Evolutionary conservation across 1,139 yeast genomes (phyloP), one percentile per base, ranked within the genome.

Genomic region (Kurtzmaniella quercitrusa): DNA sequence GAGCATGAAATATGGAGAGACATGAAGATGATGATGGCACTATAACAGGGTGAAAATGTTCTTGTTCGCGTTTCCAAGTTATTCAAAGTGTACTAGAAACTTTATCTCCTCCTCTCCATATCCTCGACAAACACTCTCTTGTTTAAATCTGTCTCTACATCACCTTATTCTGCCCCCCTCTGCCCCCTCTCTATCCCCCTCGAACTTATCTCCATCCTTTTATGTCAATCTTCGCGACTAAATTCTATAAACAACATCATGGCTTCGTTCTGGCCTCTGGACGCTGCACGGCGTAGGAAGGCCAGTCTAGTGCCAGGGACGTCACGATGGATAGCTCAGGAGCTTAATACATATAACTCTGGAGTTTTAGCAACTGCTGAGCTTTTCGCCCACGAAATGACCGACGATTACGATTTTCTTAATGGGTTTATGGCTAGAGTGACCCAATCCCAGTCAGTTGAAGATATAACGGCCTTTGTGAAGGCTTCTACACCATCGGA

Each of bases 321-420:
- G 3, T 66, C 73, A 8, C 59, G 57, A 48, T 69, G 72, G 72
- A 62, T 69, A 9, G 66, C 71, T 11, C 58, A 57, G 36, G 69
- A 66, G 46, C 49, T 68, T 39, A 55, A 59, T 40, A 56, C 55
- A 37, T 63, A 63, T 50, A 62, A 65, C 46, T 53, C 58, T 27
- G 56, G 54, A 21, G 69, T 65, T 16, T 52, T 63, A n/a, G 49
- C 57, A 2, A 55, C 53, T 41, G 52, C 58, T 36, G 62, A 58
- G 41, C 45, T 47, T 29, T 50, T 62, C 37, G 55, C 57, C 44
- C 51, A 49, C 15, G 53, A 49, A 8, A 46, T 59, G 37, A 52
- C 47, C 25, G 54, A 54, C 3, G 57, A 59, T n/a, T 43, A 57
- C 25, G 60, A 56, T 23, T 50, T 47, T 23, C 53, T 65, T 43